Evolutionary conservation across 345 rosid genomes (phyloP).

Genomic region (Populus simonii): DNA sequence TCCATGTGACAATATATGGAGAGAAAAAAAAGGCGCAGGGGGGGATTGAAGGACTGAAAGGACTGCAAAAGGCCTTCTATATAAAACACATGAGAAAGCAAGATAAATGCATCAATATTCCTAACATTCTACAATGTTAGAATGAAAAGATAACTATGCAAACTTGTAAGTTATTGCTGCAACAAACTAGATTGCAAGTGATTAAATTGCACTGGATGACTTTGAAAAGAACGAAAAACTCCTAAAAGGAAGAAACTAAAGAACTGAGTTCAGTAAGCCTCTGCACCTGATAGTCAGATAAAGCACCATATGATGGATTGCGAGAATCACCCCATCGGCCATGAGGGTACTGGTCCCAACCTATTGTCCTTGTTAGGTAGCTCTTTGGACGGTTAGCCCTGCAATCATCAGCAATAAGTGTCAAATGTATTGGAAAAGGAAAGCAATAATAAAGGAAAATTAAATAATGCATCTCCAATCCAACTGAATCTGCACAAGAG

Average conservation of each 20-base stretch:
- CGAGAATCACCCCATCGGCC: conserved; percentile 94
- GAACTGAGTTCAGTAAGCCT: not conserved
- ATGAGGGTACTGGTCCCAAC: conserved; percentile 88
- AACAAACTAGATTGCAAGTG: not conserved
- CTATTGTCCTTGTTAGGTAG: conserved; percentile 78
- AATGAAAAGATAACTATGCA: not conserved
- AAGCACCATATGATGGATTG: conserved; percentile 83
- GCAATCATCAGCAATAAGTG: conserved; percentile 21
- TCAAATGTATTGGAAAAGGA: conserved; percentile 13
- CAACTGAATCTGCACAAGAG: not conserved
- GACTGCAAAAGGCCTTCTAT: too few species aligned
- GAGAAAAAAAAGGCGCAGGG: too few species aligned
- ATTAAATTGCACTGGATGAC: not conserved
- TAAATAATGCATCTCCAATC: not conserved
- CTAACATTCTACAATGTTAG: not conserved
- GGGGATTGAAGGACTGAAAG: too few species aligned
- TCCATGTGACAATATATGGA: too few species aligned
- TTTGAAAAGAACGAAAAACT: not conserved
- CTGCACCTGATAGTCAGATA: conserved; percentile 78
- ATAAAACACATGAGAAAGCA: not conserved
- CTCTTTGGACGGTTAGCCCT: conserved; percentile 99
- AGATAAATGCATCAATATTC: not conserved
- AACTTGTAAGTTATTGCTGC: not conserved
- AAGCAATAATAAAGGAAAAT: not conserved
- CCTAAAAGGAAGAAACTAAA: not conserved